phyloP scores from a whole-genome alignment of 2,329 filamentous ascomycete genomes.

The Xylariaceae sp. region DNA sequence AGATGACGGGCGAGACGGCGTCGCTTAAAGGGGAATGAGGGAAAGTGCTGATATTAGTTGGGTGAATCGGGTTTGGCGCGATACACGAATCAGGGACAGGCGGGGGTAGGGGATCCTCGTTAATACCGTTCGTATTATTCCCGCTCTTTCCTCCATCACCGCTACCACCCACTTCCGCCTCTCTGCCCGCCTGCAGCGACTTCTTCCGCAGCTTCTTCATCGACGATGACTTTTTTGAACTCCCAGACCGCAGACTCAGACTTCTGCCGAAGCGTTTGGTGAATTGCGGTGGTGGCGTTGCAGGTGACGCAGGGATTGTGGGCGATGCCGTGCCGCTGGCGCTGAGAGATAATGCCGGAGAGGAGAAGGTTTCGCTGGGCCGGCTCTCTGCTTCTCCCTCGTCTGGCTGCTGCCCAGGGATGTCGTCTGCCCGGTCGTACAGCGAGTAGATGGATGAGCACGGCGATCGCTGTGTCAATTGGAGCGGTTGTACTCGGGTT shows the following conservation, averaged over 20 bases:
- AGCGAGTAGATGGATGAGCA: slow-evolving; percentile 33
- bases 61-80: slow-evolving; percentile 16
- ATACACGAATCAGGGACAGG: slow-evolving; percentile 13
- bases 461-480: slow-evolving; percentile 26
- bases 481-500: slow-evolving; percentile 25
- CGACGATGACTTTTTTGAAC: slow-evolving; percentile 16
- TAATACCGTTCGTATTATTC: not conserved
- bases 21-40: too few relatives aligned
- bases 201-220: slow-evolving; percentile 30
- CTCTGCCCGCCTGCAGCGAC: slow-evolving; percentile 10
- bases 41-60: slow-evolving; percentile 1
- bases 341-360: slow-evolving; percentile 27
- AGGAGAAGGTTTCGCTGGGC: too few relatives aligned
- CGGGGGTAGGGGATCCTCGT: slow-evolving; percentile 8
- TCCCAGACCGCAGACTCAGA: slow-evolving; percentile 28
- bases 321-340: slow-evolving; percentile 25
- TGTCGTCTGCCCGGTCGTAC: slow-evolving; percentile 19
- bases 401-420: not conserved
- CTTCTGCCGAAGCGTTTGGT: slow-evolving; percentile 28
- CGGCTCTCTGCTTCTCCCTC: too few relatives aligned
- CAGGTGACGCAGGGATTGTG: slow-evolving; percentile 24
- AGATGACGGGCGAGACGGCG: slow-evolving; percentile 49
- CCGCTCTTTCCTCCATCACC: not conserved
- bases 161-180: not conserved
- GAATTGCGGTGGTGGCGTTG: slow-evolving; percentile 29